phyloP scores from a whole-genome alignment of 345 rosid species.

The Arabidopsis arenosa region DNA sequence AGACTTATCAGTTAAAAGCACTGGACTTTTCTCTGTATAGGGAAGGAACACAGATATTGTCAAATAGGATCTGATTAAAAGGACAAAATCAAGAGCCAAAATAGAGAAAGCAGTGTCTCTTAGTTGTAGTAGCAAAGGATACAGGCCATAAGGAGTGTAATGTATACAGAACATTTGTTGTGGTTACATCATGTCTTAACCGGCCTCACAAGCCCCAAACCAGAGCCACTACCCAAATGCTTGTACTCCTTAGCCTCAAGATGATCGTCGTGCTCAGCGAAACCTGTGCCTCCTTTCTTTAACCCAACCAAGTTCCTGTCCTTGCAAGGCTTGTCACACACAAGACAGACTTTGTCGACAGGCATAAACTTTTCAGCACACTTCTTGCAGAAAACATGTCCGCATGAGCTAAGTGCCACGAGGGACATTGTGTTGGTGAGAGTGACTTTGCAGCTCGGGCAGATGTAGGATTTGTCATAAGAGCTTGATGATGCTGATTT shows the following conservation, averaged over 20 bases:
- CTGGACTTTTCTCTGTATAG: constrained; percentile 45
- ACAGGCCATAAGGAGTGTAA: not conserved
- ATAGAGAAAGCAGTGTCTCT: constrained; percentile 57
- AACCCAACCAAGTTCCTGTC: constrained; percentile 74
- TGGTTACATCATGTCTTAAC: constrained; percentile 53
- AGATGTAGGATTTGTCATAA: constrained; percentile 70
- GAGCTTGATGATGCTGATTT: constrained; percentile 47
- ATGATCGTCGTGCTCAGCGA: constrained; percentile 80
- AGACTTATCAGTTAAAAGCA: not conserved
- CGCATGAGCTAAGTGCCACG: constrained; percentile 84
- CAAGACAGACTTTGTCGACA: constrained; percentile 80
- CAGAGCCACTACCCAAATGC: constrained; percentile 96
- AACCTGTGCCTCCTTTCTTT: constrained; percentile 92
- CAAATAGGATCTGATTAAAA: constrained; percentile 52
- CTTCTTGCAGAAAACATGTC: constrained; percentile 97
- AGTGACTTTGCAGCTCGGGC: constrained; percentile 97
- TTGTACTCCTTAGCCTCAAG: constrained; percentile 88
- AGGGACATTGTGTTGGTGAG: constrained; percentile 80
- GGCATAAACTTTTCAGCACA: constrained; percentile 82
- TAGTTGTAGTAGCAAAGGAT: constrained; percentile 57
- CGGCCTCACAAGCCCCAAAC: constrained; percentile 90
- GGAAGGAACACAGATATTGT: constrained; percentile 50
- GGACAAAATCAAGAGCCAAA: constrained; percentile 50
- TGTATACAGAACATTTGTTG: constrained; percentile 1
- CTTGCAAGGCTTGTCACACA: constrained; percentile 75